Base-by-base conservation (phyloP, 306 rosid genomes). In the Ormosia emarginata region DNA sequence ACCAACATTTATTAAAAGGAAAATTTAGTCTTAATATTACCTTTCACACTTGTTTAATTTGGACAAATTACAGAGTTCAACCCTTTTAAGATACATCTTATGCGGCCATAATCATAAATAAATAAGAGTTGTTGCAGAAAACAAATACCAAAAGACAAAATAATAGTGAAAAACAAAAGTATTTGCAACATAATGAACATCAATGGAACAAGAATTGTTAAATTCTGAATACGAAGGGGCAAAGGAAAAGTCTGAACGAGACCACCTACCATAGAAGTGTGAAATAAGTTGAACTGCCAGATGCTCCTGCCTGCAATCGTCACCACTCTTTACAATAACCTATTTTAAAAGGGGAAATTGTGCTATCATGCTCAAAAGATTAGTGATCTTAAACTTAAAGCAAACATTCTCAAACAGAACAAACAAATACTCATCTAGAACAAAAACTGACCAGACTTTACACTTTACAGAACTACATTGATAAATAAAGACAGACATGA, bases 281-380 rank as follows among this genome's bases (percentile, higher is more conserved):
- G 97, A 90, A 83, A 94, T 94, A 81, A 94, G 97, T 82, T 94
- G 98, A 86, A 94, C 98, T 9, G 98, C 98, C 71, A 95, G 91
- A 86, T 95, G 98, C 87, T 95, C 98, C 87, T 95, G 98, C 84
- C 98, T 88, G 84, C 98, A 95, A 86, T 95, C 98, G 68, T 93
- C 97, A 58, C 98, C 98, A 86, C 97, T 95, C 91, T 95, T 95
- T 80, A 95, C 97, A 79, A 95, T 95, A 63, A 90, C 89, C 98
- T 95, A 82, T 53, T 66, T 57, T n/a, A 79, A 83, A 76, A 72
- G 59, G 15, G 71, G 74, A 53, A 58, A 82, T 36, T 7, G 39
- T 58, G 9, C 50, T 43, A 52, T 52, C 85, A 61, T 59, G 39
- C 62, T 71, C 50, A 70, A 56, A 79, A 61, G 65, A 74, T 36